Conservation (phyloP, 2,329 filamentous ascomycete species). For the Epichloe coenophiala region DNA sequence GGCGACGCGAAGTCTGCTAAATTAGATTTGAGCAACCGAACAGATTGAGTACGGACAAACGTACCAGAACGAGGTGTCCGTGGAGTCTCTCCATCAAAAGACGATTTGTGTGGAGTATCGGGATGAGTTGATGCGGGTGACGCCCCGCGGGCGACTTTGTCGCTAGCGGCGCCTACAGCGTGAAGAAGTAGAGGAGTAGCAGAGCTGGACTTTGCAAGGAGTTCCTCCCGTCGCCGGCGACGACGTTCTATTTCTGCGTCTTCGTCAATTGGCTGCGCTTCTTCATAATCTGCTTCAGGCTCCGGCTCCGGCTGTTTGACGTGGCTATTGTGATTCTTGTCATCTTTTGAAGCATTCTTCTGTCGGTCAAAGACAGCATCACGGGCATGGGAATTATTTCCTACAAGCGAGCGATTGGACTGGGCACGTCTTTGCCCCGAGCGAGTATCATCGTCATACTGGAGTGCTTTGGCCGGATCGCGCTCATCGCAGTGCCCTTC, state of each 20-base stretch:
- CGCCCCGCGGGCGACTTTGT: constrained; percentile 38
- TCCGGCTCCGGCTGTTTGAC: constrained; percentile 13
- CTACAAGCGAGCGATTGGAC: constrained; percentile 48
- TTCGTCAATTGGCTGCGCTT: constrained; percentile 57
- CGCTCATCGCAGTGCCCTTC: constrained; percentile 10
- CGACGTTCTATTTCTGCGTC: constrained; percentile 74
- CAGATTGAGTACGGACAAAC: constrained; percentile 13
- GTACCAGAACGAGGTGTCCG: constrained; percentile 36
- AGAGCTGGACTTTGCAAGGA: constrained; percentile 69
- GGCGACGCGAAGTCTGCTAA: constrained; percentile 27
- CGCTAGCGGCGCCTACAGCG: constrained; percentile 50
- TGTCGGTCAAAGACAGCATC: constrained; percentile 56
- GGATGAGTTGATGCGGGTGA: constrained; percentile 39
- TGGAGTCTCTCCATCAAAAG: constrained; percentile 23
- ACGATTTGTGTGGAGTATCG: constrained; percentile 24
- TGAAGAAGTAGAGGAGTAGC: constrained; percentile 63
- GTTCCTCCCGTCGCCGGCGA: constrained; percentile 70
- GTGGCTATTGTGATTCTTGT: constrained; percentile 8
- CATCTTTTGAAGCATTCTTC: constrained; percentile 27
- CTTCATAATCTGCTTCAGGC: constrained; percentile 32
- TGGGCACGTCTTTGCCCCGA: constrained; percentile 32
- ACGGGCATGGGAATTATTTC: constrained; percentile 42
- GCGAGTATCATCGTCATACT: constrained; percentile 4
- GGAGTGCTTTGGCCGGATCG: constrained; percentile 3
- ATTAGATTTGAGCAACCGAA: constrained; percentile 9